These are phyloP conservation scores for Ophiostoma ulmi DNA, from an alignment of 2,329 filamentous ascomycete genomes.

Conservation along the genomic window DNA sequence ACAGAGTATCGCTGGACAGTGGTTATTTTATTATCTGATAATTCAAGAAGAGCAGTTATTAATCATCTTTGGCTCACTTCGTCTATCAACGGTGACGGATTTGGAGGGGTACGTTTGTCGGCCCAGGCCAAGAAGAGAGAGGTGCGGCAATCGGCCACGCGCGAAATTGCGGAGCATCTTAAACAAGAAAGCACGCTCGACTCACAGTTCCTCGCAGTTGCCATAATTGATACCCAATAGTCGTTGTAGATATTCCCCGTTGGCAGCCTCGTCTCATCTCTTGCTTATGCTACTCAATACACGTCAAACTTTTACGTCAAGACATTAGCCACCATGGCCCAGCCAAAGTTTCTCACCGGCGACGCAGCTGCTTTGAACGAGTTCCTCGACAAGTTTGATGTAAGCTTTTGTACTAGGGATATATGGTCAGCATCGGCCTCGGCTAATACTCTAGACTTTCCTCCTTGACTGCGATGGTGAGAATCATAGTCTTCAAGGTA, in stretches of 20 bases:
- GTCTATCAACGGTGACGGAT: neutral
- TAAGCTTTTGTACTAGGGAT: constrained; percentile 44
- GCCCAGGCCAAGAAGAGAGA: neutral
- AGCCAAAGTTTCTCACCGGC: constrained; percentile 67
- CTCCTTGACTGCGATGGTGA: constrained; percentile 90
- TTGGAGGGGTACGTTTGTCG: neutral
- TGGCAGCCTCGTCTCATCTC: neutral
- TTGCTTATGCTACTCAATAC: neutral
- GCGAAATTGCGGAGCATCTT: constrained; percentile 3
- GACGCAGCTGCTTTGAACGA: constrained; percentile 69
- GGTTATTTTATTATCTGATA: no score
- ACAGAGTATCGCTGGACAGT: no score
- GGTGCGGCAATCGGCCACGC: constrained; percentile 2
- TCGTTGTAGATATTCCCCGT: neutral
- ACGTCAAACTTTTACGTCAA: neutral
- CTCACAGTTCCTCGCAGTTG: neutral
- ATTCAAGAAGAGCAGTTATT: no score
- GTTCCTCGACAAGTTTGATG: constrained; percentile 89
- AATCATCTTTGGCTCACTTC: neutral
- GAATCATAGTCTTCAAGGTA: constrained; percentile 36
- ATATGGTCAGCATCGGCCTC: neutral
- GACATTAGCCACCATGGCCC: constrained; percentile 15
- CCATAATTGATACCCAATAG: neutral
- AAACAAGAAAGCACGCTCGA: constrained; percentile 1
- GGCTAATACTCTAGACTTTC: constrained; percentile 60